phyloP scores from a whole-genome alignment of 768 basidiomycete genomes.

The Hygrophorus russula region DNA sequence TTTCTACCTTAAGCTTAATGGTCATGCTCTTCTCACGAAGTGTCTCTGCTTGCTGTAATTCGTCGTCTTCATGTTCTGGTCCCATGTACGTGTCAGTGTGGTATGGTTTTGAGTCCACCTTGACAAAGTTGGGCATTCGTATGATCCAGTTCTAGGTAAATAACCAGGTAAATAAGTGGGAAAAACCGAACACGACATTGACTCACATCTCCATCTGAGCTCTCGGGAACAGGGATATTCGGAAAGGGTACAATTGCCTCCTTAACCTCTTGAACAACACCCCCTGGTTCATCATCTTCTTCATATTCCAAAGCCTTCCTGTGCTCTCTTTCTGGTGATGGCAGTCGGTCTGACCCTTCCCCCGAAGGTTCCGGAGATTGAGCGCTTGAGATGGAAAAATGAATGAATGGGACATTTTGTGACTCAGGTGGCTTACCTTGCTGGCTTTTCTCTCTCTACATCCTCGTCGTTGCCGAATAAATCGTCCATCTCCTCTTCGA shows the following conservation, averaged over 20 bases:
- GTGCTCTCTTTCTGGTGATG: slow-evolving; percentile 51
- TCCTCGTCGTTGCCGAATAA: slow-evolving; percentile 70
- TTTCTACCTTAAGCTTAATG: slow-evolving; percentile 83
- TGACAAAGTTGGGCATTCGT: slow-evolving; percentile 88
- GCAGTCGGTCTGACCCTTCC: slow-evolving; percentile 50
- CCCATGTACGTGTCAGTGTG: slow-evolving; percentile 79
- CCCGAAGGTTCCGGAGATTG: slow-evolving; percentile 37
- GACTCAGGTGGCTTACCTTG: slow-evolving; percentile 27
- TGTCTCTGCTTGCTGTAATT: slow-evolving; percentile 42
- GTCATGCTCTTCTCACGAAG: slow-evolving; percentile 72
- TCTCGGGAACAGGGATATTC: slow-evolving; percentile 75
- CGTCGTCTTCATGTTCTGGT: slow-evolving; percentile 70
- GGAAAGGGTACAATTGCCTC: slow-evolving; percentile 74
- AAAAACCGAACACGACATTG: slow-evolving; percentile 1
- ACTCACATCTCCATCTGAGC: slow-evolving; percentile 73
- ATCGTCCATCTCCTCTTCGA: slow-evolving; percentile 51
- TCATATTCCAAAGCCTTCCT: slow-evolving; percentile 71
- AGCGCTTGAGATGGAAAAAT: slow-evolving; percentile 15
- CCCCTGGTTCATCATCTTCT: slow-evolving; percentile 60
- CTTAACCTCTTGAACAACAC: slow-evolving; percentile 41
- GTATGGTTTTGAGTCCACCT: slow-evolving; percentile 82
- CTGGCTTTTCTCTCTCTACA: slow-evolving; percentile 34
- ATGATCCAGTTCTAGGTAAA: slow-evolving; percentile 76
- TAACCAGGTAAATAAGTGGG: background rate
- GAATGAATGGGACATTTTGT: background rate